Evolutionary conservation across 441 rosid species (phyloP).

Genomic region (Omphalea diandra): DNA sequence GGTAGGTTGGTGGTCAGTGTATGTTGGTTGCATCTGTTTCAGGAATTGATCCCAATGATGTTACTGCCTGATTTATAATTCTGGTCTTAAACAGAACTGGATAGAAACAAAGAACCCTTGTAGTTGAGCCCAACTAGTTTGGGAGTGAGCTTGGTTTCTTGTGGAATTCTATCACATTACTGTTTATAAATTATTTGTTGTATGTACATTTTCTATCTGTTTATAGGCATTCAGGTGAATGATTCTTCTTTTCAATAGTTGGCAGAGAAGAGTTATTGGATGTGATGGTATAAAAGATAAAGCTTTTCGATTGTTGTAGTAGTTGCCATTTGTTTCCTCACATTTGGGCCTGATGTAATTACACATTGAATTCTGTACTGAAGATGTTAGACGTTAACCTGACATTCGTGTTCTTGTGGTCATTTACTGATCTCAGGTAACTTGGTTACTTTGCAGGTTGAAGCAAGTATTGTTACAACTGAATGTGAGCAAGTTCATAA

Average conservation of each 20-base stretch:
- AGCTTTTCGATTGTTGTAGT: not conserved
- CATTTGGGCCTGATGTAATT: not conserved
- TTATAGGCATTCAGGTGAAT: not conserved
- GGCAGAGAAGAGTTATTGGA: not conserved
- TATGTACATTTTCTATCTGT: not conserved
- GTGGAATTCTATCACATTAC: not conserved
- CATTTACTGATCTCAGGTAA: slow-evolving; percentile 18
- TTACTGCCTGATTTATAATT: not conserved
- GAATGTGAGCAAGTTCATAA: slow-evolving; percentile 55
- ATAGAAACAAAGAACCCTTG: not conserved
- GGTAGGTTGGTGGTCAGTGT: not conserved
- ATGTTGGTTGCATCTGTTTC: not conserved
- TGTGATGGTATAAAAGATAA: not conserved
- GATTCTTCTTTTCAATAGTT: not conserved
- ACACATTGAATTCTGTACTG: not conserved
- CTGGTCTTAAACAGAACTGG: not conserved
- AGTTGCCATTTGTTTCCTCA: not conserved
- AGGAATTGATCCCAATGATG: not conserved
- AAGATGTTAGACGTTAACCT: not conserved
- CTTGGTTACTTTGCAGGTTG: slow-evolving; percentile 41
- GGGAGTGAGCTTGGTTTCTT: not conserved
- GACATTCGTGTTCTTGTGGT: not conserved
- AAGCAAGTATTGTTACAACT: slow-evolving; percentile 36
- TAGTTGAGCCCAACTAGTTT: not conserved
- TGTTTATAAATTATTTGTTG: not conserved